Evolutionary conservation across 805 yeast species (phyloP), one percentile per base, ranked within the genome.

Genomic region (Pichia nanzhaoensis): DNA sequence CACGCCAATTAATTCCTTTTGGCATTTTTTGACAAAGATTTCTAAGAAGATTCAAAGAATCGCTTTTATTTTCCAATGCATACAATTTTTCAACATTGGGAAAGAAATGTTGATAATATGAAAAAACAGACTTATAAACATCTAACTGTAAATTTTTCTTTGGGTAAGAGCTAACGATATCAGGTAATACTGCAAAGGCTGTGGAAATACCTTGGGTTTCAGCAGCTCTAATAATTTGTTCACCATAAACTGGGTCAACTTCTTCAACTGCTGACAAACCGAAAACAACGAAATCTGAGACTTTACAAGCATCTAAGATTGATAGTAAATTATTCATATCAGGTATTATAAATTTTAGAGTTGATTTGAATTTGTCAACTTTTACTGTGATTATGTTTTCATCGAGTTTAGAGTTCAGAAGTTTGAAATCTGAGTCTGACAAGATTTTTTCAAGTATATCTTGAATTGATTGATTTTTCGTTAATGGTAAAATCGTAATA

Each of bases 181-280:
- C 87, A 7, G 93, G 78, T 22, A 90, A 77, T 10, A 86, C 87
- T 24, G 95, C 93, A 45, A 84, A 68, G 1, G 80, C 81, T 4
- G 88, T 77, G 0, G 95, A 82, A 13, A 90, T 83, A 70, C 98
- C 98, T 68, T 95, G 99, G 13, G 90, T 75, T 57, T 86, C 88
- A 31, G 90, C 74, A 2, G 96, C 86, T 65, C 98, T 79, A 46
- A 93, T 71, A 24, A 90, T 78, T 57, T 87, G 90, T 66, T 93
- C 99, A 40, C 98, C 98, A 55, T 78, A 76, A 34, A 73, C 74
- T 38, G 72, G 70, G 53, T 83, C 89, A 43, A 91, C 91, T 66
- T 93, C 98, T 40, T 80, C 76, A 17, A 77, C 69, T 7, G 96
- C 95, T 46, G 96, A 87, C 35, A 93, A 68, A n/a, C 90, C 95